A percentile compares a stretch with the other conserved stretches of the same genome.
Conservation (phyloP, 257 asterid species). For the Primulina tabacum region DNA sequence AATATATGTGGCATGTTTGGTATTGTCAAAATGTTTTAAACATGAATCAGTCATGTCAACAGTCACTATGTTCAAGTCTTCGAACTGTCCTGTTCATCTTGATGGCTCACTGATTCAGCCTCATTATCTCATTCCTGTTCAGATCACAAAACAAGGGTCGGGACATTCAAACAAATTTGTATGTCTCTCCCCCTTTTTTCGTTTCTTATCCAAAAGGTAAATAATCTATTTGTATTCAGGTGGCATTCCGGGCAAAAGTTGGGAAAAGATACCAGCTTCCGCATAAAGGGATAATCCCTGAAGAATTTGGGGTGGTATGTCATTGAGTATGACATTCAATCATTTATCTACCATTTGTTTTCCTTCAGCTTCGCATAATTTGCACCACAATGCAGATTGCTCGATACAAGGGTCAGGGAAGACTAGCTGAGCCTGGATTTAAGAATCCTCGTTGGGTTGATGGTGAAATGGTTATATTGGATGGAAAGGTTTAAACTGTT, state of each 20-base stretch:
- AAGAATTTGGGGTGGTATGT: constrained; percentile 97
- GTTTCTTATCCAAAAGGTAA: background rate
- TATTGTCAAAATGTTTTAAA: background rate
- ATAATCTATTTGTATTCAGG: constrained; percentile 41
- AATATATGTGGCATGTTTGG: background rate
- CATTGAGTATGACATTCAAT: constrained; percentile 15
- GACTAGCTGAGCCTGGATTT: constrained; percentile 90
- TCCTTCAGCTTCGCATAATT: constrained; percentile 18
- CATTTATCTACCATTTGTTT: constrained; percentile 17
- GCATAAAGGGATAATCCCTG: constrained; percentile 91
- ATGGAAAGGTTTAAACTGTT: constrained; percentile 70
- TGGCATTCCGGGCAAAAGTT: constrained; percentile 92
- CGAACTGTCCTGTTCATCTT: background rate
- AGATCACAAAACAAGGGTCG: background rate
- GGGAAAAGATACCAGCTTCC: constrained; percentile 93
- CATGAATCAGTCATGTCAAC: constrained; percentile 11
- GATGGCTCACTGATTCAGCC: background rate
- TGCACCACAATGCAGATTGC: constrained; percentile 60
- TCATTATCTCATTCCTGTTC: background rate
- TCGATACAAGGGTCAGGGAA: constrained; percentile 91
- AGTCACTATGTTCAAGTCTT: background rate
- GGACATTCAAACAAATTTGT: background rate
- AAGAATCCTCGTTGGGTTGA: constrained; percentile 89
- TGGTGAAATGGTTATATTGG: constrained; percentile 93
- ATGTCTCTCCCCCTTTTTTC: background rate